phyloP scores from a whole-genome alignment of 1,284 basidiomycete genomes.

The Trichosporon inkin region DNA sequence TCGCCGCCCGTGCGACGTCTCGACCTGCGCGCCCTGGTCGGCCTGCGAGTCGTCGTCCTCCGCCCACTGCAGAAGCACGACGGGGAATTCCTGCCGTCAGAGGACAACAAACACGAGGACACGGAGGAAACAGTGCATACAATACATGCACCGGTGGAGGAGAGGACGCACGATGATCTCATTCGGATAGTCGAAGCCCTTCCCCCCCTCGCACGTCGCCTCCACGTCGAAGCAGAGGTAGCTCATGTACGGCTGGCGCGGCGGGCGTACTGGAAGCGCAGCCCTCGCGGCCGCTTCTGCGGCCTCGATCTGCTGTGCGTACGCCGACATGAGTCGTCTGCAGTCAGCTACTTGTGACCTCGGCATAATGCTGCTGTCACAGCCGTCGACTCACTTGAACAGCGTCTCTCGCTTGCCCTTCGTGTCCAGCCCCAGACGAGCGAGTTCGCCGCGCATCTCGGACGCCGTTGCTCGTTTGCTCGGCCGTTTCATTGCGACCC shows the following conservation, averaged over 20 bases:
- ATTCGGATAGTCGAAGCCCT: slow-evolving; percentile 70
- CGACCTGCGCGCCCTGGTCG: not conserved
- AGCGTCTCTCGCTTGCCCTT: slow-evolving; percentile 49
- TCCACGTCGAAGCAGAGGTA: slow-evolving; percentile 63
- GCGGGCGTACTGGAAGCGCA: not conserved
- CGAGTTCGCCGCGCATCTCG: slow-evolving; percentile 34
- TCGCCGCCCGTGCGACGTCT: not conserved
- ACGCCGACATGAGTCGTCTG: slow-evolving; percentile 24
- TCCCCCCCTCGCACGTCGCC: slow-evolving; percentile 70
- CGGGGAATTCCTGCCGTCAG: slow-evolving; percentile 48
- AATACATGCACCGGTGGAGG: too few relatives aligned
- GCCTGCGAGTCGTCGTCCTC: slow-evolving; percentile 50
- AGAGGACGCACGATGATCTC: slow-evolving; percentile 78
- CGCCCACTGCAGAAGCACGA: slow-evolving; percentile 79
- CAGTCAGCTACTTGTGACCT: slow-evolving; percentile 21
- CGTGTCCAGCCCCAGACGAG: slow-evolving; percentile 35
- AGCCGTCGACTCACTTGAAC: slow-evolving; percentile 33
- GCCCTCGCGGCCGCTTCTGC: not conserved
- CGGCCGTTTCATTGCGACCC: slow-evolving; percentile 20
- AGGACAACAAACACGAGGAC: not conserved
- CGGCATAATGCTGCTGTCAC: slow-evolving; percentile 7
- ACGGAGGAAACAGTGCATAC: not conserved
- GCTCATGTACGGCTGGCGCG: slow-evolving; percentile 40
- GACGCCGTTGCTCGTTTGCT: slow-evolving; percentile 40
- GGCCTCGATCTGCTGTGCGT: slow-evolving; percentile 17